Percentiles rank a stretch among this genome's conserved stretches.
Conservation (phyloP, 768 basidiomycete species). For the Clitopilus passeckerianus region DNA sequence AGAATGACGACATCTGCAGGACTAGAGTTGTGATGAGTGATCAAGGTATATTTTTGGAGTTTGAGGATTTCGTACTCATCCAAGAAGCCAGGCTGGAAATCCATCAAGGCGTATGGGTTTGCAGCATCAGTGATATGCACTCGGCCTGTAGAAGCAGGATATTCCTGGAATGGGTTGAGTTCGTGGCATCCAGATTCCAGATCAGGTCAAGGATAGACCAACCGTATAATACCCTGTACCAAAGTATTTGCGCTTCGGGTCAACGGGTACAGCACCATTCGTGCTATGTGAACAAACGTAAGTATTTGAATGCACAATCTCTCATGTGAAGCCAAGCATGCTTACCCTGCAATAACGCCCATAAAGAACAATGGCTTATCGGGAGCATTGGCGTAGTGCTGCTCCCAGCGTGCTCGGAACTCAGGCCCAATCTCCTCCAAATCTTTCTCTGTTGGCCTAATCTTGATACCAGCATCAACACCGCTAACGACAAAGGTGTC, state of each 20-base stretch:
- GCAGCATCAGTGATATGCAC: conserved; percentile 41
- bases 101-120: conserved; percentile 33
- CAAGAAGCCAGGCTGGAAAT: conserved; percentile 43
- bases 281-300: conserved; percentile 5
- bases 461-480: conserved; percentile 50
- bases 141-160: conserved; percentile 42
- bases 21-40: conserved; percentile 13
- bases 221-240: conserved; percentile 13
- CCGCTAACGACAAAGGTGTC: conserved; percentile 25
- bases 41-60: background rate
- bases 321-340: conserved; percentile 6
- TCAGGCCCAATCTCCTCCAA: conserved; percentile 41
- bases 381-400: conserved; percentile 41
- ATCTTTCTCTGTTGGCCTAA: conserved; percentile 47
- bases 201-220: conserved; percentile 8
- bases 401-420: conserved; percentile 44
- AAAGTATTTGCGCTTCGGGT: conserved; percentile 21
- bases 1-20: conserved; percentile 39
- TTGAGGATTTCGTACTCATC: conserved; percentile 26
- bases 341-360: conserved; percentile 35
- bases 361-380: conserved; percentile 54
- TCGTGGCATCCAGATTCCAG: conserved; percentile 8
- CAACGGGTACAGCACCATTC: conserved; percentile 10
- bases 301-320: conserved; percentile 16
- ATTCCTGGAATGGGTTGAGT: conserved; percentile 21